Conservation (phyloP, 2,329 filamentous ascomycete species). For the Trichophaea hybrida region DNA sequence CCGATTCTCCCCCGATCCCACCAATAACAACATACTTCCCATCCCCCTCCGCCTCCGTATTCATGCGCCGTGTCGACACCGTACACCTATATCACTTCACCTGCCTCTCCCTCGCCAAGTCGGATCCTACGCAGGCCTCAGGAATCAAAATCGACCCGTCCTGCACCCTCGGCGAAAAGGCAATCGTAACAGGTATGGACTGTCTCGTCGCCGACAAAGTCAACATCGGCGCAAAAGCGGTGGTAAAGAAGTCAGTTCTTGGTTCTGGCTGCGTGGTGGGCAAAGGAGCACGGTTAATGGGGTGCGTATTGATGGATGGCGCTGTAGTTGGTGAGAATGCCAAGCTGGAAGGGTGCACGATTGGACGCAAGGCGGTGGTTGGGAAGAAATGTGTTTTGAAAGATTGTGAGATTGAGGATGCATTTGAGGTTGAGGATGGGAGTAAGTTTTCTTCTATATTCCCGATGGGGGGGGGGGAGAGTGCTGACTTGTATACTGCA, state of each 20-base stretch:
- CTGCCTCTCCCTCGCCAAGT: slow-evolving; percentile 72
- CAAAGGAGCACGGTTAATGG: slow-evolving; percentile 68
- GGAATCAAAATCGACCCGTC: slow-evolving; percentile 23
- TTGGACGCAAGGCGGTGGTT: slow-evolving; percentile 67
- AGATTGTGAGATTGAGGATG: slow-evolving; percentile 87
- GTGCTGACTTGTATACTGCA: slow-evolving; percentile 12
- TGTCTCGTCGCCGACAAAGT: slow-evolving; percentile 79
- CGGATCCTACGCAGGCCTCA: slow-evolving; percentile 12
- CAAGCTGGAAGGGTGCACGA: slow-evolving; percentile 72
- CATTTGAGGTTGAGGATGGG: slow-evolving; percentile 66
- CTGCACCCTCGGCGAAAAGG: slow-evolving; percentile 56
- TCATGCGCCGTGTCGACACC: slow-evolving; percentile 81
- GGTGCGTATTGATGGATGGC: slow-evolving; percentile 86
- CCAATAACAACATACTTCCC: slow-evolving; percentile 26
- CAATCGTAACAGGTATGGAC: slow-evolving; percentile 69
- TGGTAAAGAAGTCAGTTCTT: slow-evolving; percentile 85
- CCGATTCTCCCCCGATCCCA: slow-evolving; percentile 7
- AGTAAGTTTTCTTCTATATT: slow-evolving; percentile 39
- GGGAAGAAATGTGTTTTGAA: slow-evolving; percentile 70
- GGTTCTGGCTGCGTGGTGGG: slow-evolving; percentile 77
- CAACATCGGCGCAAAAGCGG: slow-evolving; percentile 70
- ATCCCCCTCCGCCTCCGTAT: slow-evolving; percentile 37
- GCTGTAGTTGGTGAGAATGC: slow-evolving; percentile 71
- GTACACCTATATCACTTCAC: slow-evolving; percentile 65
- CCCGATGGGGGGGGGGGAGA: slow-evolving; percentile 16